Evolutionary conservation across 768 basidiomycete genomes (phyloP), one percentile per base, ranked within the genome.

Genomic region (Chlorophyllum brunneum): DNA sequence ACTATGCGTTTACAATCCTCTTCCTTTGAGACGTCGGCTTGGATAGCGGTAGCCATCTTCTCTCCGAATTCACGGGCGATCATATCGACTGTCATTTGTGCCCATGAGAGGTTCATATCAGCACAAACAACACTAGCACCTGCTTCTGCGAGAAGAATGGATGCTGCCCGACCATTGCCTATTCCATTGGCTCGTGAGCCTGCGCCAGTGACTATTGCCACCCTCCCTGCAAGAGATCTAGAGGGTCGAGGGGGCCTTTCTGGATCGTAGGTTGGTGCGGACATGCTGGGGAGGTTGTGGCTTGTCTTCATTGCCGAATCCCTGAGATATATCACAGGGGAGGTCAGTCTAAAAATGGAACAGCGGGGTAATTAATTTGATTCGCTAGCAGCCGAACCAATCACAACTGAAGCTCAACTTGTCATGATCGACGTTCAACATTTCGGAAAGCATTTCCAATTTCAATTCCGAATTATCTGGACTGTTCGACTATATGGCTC

Each of bases 131-230:
- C 68, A 18, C 47, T 58, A 4, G 67, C 70, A 16, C 74, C 72
- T 27, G 70, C 67, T 55, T 73, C 72, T n/a, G 68, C 72, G 30
- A 73, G 64, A 16, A 75, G 65, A 42, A 74, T 71, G 2, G 72
- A 65, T 0, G 72, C 65, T 11, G 72, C 74, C 11, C 72, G 64
- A 9, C 74, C 74, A 44, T 74, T 75, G 7, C 74, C 74, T 8
- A 75, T 71, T 11, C 74, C 72, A 23, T 54, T 54, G 5, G 70
- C 62, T 54, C 66, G 63, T 7, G 72, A 74, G 2, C 74, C 74
- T 10, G 74, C 71, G 5, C 72, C 74, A 6, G 72, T 72, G 40
- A 75, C 68, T 48, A 74, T 72, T 6, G 74, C 72, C 15, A 73
- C 70, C 18, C 65, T 62, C 1, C 66, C 69, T 38, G 52, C 10